Evolutionary conservation across 345 rosid species (phyloP), one percentile per base, ranked within the genome.

Genomic region (Turritis glabra): DNA sequence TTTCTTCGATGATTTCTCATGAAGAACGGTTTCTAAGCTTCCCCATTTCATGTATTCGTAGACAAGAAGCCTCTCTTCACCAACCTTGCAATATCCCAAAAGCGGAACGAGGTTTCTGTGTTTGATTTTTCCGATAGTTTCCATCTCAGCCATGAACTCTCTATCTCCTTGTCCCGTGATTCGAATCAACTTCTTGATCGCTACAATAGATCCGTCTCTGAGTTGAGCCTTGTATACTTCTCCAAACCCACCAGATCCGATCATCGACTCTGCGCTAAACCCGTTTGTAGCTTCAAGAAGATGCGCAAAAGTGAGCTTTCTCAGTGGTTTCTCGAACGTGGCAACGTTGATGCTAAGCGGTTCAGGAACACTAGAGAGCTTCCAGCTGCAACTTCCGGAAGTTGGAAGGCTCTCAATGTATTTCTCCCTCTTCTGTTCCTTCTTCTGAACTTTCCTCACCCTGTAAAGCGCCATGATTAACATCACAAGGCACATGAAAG

Each of bases 111-210:
- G 86, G 84, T 95, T 95, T 62, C 97, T 82, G 78, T 95, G 97
- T 84, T 91, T 94, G 80, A 94, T 94, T 80, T 94, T 94, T 14
- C 99, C 99, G 15, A 94, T 91, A 14, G 99, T 95, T 72, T 91
- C 99, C 99, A 91, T 95, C 81, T 95, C 99, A 4, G 99, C 99
- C 96, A 89, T 87, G 82, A 95, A 95, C 73, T 95, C 99, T 62
- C 99, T 88, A 79, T 95, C 97, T 8, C 99, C 99, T 80, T 95
- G 99, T 35, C 96, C 94, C 22, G 97, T 89, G 25, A 89, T 79
- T 48, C 87, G 91, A 55, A 89, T 88, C 59, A 94, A 85, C 79
- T 94, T 94, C 87, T 94, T 94, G 78, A 94, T 90, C 10, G 98
- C 98, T 58, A 94, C 98, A 30, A 81, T 69, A 35, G 85, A 79